Evolutionary conservation across 345 rosid species (phyloP).

Genomic region (Moricandia moricandioides): DNA sequence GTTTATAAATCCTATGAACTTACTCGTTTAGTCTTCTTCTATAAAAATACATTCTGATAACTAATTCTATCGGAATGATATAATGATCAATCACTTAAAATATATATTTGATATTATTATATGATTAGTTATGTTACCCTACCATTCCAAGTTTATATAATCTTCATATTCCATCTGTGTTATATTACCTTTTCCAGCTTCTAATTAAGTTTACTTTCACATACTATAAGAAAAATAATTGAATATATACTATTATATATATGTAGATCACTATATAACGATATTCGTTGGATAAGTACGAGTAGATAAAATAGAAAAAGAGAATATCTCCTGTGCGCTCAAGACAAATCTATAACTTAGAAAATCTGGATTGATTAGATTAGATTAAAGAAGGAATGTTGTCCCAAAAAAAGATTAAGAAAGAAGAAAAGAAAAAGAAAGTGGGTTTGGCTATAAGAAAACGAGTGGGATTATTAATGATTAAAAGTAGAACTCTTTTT

Average conservation of each 20-base stretch:
- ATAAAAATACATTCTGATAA: neutral
- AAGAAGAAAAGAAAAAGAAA: slow-evolving; percentile 14
- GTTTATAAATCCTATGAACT: neutral
- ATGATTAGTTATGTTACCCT: no score
- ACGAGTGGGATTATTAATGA: slow-evolving; percentile 57
- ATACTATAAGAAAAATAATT: neutral
- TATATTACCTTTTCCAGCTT: neutral
- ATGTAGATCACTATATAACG: neutral
- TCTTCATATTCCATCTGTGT: neutral
- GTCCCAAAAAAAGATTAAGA: neutral
- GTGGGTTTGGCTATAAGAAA: slow-evolving; percentile 50
- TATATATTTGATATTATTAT: neutral
- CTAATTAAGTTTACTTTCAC: neutral
- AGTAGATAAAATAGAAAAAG: slow-evolving; percentile 3
- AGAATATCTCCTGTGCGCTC: slow-evolving; percentile 23
- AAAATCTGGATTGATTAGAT: slow-evolving; percentile 31
- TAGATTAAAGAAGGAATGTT: slow-evolving; percentile 3
- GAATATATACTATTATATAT: neutral
- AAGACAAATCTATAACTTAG: slow-evolving; percentile 32
- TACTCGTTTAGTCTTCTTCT: neutral
- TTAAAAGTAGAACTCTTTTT: slow-evolving; percentile 62
- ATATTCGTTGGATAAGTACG: neutral
- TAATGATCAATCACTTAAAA: neutral
- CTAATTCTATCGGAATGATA: neutral
- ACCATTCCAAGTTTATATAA: neutral